A percentile compares a stretch with the other conserved stretches of the same genome.
Conservation (phyloP, 164 flowering plant species). For the Annona squamosa region DNA sequence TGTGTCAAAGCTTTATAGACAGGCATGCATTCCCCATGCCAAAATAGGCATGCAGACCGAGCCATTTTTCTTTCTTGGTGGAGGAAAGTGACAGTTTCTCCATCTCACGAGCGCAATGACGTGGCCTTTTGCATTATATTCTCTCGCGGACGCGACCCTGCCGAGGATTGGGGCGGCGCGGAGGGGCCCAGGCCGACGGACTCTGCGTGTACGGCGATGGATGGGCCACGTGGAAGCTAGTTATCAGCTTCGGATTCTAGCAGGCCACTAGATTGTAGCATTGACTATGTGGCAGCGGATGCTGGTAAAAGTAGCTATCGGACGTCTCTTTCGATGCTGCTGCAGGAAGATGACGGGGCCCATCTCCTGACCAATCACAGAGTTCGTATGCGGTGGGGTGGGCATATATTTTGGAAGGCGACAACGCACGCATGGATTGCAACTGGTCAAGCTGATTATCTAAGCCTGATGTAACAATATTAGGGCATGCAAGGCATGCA, state of each 20-base stretch:
- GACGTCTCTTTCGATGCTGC: not conserved
- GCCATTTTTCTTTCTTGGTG: not conserved
- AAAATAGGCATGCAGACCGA: too few relatives aligned
- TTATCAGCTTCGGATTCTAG: not conserved
- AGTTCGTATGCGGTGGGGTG: not conserved
- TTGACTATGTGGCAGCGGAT: not conserved
- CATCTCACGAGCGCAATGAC: slow-evolving; percentile 1
- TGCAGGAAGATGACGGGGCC: not conserved
- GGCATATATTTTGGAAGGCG: not conserved
- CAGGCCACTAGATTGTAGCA: not conserved
- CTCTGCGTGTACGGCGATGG: not conserved
- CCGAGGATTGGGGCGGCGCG: not conserved
- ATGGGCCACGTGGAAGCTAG: not conserved
- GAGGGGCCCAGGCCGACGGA: not conserved
- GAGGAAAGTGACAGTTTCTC: not conserved
- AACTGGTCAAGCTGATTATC: not conserved
- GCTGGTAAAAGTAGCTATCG: not conserved
- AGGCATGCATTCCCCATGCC: too few relatives aligned
- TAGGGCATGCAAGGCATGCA: too few relatives aligned
- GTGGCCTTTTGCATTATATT: not conserved
- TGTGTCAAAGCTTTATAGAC: too few relatives aligned
- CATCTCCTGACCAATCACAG: not conserved
- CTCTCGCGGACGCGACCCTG: not conserved
- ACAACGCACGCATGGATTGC: not conserved
- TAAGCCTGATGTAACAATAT: not conserved